A percentile compares a stretch with the other conserved stretches of the same genome.
phyloP scores from a whole-genome alignment of 2,329 filamentous ascomycete species.

The Truncatella angustata region DNA sequence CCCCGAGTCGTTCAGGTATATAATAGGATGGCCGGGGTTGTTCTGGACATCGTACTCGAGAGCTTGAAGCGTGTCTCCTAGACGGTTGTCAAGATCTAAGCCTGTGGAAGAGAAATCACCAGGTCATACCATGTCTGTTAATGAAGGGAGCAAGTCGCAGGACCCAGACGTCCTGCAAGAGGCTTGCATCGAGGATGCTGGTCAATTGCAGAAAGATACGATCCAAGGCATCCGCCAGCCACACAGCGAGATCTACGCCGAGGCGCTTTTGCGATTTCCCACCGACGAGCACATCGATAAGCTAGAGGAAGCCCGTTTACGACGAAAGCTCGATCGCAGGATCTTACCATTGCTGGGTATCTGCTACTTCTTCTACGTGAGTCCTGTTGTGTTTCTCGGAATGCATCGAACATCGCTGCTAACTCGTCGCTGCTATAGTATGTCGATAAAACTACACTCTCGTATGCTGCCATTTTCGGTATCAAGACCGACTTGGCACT shows the following conservation, averaged over 20 bases:
- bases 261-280: background rate
- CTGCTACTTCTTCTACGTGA: conserved; percentile 40
- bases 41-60: too few relatives aligned
- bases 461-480: conserved; percentile 65
- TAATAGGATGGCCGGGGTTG: too few relatives aligned
- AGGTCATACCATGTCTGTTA: background rate
- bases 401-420: too few relatives aligned
- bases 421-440: conserved; percentile 12
- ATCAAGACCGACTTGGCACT: conserved; percentile 57
- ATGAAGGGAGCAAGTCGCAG: background rate
- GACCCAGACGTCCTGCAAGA: background rate
- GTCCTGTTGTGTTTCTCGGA: conserved; percentile 19
- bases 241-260: background rate
- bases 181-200: background rate
- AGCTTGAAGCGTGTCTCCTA: too few relatives aligned
- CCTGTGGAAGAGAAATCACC: too few relatives aligned
- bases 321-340: conserved; percentile 35
- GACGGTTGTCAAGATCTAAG: too few relatives aligned
- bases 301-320: conserved; percentile 29
- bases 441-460: conserved; percentile 49
- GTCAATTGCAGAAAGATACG: background rate
- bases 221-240: background rate
- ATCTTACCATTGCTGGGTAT: conserved; percentile 36
- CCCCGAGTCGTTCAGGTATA: too few relatives aligned
- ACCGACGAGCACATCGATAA: conserved; percentile 33